Percentiles rank a stretch among this genome's conserved stretches.
Conservation (phyloP, 2,329 filamentous ascomycete genomes). For the Trichothecium roseum region DNA sequence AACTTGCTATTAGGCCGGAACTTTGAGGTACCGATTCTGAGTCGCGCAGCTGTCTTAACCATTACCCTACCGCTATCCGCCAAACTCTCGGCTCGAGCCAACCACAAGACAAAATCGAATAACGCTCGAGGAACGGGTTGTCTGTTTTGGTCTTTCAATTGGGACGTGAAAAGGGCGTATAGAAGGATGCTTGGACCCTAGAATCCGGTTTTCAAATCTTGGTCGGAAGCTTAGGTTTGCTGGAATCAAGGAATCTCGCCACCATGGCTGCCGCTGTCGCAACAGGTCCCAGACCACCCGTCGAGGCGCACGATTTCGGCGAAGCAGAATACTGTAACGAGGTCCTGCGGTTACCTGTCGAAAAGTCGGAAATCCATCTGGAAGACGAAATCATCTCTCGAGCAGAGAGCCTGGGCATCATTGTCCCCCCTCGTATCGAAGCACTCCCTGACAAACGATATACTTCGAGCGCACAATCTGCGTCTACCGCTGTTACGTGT, state of each 20-base stretch:
- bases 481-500: slow-evolving; percentile 25
- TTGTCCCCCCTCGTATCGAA: slow-evolving; percentile 11
- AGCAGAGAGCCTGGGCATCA: slow-evolving; percentile 24
- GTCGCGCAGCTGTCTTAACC: too few species aligned
- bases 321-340: slow-evolving; percentile 26
- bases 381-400: slow-evolving; percentile 25
- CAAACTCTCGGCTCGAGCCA: too few species aligned
- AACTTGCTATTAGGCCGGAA: too few species aligned
- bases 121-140: too few species aligned
- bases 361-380: slow-evolving; percentile 25
- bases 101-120: too few species aligned
- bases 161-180: too few species aligned
- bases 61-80: too few species aligned
- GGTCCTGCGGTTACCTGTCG: slow-evolving; percentile 24
- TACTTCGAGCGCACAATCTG: slow-evolving; percentile 29
- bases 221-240: background rate
- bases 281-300: background rate
- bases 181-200: too few species aligned
- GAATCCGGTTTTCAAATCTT: too few species aligned
- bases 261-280: background rate
- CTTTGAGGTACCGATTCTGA: too few species aligned
- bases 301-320: slow-evolving; percentile 20
- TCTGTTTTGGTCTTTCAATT: too few species aligned
- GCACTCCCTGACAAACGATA: slow-evolving; percentile 21
- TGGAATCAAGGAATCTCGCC: background rate